Evolutionary conservation across 495 filamentous ascomycete genomes (phyloP).

Genomic region (Penicillium angulare): DNA sequence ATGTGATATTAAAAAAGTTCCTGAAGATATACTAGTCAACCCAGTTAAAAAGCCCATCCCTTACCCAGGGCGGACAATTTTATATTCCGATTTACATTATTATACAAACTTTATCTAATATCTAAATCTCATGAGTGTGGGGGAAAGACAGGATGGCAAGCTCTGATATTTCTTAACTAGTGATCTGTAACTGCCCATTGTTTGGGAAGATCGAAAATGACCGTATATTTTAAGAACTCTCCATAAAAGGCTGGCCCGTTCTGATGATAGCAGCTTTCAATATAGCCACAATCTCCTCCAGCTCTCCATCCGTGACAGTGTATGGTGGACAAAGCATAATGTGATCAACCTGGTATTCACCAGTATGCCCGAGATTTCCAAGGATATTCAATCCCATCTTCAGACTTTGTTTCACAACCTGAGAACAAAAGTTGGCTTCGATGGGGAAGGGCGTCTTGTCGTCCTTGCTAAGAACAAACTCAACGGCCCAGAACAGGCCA

Average conservation of each 20-base stretch:
- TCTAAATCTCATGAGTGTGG: too few species aligned
- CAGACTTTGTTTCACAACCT: slow-evolving; percentile 10
- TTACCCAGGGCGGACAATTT: too few species aligned
- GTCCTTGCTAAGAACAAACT: slow-evolving; percentile 56
- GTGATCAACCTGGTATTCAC: slow-evolving; percentile 62
- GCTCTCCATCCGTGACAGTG: slow-evolving; percentile 50
- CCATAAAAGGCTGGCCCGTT: slow-evolving; percentile 2
- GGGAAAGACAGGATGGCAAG: too few species aligned
- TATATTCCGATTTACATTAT: too few species aligned
- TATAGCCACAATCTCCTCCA: slow-evolving; percentile 46
- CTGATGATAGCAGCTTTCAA: slow-evolving; percentile 19
- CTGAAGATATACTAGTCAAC: slow-evolving; percentile 12
- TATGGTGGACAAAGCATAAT: slow-evolving; percentile 65
- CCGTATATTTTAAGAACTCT: too few species aligned
- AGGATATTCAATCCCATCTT: slow-evolving; percentile 13
- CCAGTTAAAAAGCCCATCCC: too few species aligned
- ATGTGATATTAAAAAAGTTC: slow-evolving; percentile 19
- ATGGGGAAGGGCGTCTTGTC: slow-evolving; percentile 43
- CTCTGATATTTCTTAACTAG: too few species aligned
- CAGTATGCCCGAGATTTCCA: slow-evolving; percentile 29
- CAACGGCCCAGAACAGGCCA: slow-evolving; percentile 45
- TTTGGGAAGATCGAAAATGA: too few species aligned
- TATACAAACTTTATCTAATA: too few species aligned
- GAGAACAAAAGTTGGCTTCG: slow-evolving; percentile 8
- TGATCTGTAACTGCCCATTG: too few species aligned